These are phyloP conservation scores for Globisporangium nagaii DNA, from an alignment of 352 stramenopile species.

Conservation along the genomic window DNA sequence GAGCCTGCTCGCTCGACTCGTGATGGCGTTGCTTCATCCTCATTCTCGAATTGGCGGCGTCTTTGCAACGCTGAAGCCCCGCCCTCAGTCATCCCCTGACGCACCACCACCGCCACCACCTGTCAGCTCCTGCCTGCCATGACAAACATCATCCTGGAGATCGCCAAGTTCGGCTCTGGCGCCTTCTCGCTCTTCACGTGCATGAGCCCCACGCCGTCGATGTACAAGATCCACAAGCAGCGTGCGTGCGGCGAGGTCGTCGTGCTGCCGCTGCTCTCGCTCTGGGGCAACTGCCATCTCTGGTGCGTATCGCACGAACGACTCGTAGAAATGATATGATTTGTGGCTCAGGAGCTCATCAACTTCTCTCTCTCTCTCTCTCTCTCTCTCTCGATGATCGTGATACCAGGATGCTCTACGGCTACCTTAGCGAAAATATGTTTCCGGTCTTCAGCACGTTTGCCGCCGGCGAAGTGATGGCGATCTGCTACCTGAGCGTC, in stretches of 20 bases:
- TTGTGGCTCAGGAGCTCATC: too few species aligned
- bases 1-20: too few species aligned
- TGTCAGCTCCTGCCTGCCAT: not conserved
- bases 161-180: not conserved
- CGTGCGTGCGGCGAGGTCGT: constrained; percentile 22
- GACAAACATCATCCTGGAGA: not conserved
- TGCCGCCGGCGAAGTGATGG: constrained; percentile 6
- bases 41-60: not conserved
- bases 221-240: constrained; percentile 22
- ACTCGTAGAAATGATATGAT: too few species aligned
- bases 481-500: constrained; percentile 7
- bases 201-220: constrained; percentile 20
- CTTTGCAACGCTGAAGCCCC: not conserved
- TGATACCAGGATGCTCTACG: constrained; percentile 30
- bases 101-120: not conserved
- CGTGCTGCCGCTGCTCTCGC: constrained; percentile 26
- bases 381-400: too few species aligned
- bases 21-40: too few species aligned
- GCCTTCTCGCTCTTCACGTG: constrained; percentile 14
- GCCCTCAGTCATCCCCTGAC: not conserved
- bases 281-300: constrained; percentile 29
- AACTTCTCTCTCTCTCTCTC: too few species aligned
- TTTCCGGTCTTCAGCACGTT: constrained; percentile 15
- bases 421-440: constrained; percentile 21
- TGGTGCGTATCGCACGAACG: too few species aligned